phyloP scores from a whole-genome alignment of 768 basidiomycete species.

The Termitomyces sp. region DNA sequence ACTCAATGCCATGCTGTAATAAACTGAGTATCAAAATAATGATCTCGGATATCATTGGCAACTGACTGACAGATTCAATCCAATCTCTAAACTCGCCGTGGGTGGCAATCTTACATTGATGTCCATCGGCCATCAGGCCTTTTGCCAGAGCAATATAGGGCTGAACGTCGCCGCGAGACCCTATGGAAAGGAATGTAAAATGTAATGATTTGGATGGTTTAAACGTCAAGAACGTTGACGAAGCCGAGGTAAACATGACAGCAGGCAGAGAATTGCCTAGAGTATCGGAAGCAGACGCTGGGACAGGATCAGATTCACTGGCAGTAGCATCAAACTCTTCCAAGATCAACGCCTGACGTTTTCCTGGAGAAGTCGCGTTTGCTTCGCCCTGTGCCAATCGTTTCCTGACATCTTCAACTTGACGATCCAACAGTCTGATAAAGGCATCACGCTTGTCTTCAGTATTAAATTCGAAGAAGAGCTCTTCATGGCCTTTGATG shows the following conservation, averaged over 20 bases:
- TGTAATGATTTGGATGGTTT: conserved; percentile 82
- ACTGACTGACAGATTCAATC: conserved; percentile 83
- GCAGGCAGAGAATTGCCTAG: conserved; percentile 74
- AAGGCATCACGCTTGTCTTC: conserved; percentile 81
- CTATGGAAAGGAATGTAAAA: conserved; percentile 95
- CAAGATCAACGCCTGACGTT: conserved; percentile 73
- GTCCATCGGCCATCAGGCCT: conserved; percentile 87
- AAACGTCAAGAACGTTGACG: conserved; percentile 95
- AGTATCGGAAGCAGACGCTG: conserved; percentile 48
- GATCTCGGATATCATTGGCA: background rate
- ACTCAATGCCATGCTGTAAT: conserved; percentile 89
- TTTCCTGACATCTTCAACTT: conserved; percentile 70
- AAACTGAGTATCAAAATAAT: conserved; percentile 2
- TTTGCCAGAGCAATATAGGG: conserved; percentile 96
- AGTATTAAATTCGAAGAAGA: conserved; percentile 92
- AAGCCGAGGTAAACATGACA: conserved; percentile 96
- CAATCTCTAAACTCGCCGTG: conserved; percentile 94
- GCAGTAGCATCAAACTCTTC: conserved; percentile 72
- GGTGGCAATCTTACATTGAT: conserved; percentile 86
- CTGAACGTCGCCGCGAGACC: conserved; percentile 95
- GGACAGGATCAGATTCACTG: conserved; percentile 38
- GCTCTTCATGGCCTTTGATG: conserved; percentile 93
- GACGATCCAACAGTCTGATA: conserved; percentile 67
- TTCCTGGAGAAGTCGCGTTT: conserved; percentile 42
- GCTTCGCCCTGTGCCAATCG: conserved; percentile 44